phyloP scores from a whole-genome alignment of 441 rosid species.

The Codiaeum variegatum region DNA sequence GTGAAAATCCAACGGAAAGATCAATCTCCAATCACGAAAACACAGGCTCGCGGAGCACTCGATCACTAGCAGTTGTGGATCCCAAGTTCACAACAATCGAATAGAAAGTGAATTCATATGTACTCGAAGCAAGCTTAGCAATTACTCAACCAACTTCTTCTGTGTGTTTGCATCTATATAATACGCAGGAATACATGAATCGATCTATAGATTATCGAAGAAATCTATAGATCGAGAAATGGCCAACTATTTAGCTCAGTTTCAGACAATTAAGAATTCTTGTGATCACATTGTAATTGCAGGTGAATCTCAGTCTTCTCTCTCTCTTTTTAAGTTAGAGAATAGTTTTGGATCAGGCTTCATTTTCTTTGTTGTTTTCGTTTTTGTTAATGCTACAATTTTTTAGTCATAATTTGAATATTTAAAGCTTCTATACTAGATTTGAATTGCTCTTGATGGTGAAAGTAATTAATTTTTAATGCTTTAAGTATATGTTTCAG shows the following conservation, averaged over 20 bases:
- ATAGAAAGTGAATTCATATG: not conserved
- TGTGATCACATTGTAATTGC: constrained; percentile 82
- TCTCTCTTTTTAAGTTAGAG: not conserved
- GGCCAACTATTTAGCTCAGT: constrained; percentile 92
- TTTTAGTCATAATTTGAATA: not conserved
- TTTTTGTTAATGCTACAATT: not conserved
- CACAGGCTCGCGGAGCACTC: not conserved
- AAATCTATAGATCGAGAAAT: constrained; percentile 48
- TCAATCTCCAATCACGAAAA: not conserved
- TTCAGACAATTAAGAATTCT: constrained; percentile 73
- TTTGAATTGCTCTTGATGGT: constrained; percentile 5
- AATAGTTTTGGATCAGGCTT: constrained; percentile 12
- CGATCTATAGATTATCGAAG: constrained; percentile 33
- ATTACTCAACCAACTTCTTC: not conserved
- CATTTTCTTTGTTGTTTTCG: not conserved
- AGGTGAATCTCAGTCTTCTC: constrained; percentile 35
- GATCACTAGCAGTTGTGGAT: constrained; percentile 1
- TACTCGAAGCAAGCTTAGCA: constrained; percentile 2
- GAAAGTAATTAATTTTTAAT: not conserved
- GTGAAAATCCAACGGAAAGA: not conserved
- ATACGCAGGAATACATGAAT: not conserved
- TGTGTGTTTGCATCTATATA: not conserved
- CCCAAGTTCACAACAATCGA: not conserved
- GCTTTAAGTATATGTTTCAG: not conserved
- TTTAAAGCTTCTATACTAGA: not conserved